Conservation (phyloP, 768 basidiomycete species). For the Pulveroboletus sp. region DNA sequence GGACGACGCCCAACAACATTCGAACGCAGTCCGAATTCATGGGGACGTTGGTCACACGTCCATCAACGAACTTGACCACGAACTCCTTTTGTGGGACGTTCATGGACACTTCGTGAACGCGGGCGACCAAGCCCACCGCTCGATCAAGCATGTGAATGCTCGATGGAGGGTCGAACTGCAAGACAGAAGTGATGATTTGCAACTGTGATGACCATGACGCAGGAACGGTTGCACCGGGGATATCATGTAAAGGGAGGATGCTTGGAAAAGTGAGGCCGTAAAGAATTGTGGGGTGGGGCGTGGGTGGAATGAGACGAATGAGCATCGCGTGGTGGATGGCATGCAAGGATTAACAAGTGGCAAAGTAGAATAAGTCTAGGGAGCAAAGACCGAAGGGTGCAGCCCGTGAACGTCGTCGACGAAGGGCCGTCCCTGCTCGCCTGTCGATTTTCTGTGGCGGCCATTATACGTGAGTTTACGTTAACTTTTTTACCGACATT, state of each 20-base stretch:
- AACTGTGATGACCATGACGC: constrained; percentile 53
- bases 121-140: constrained; percentile 50
- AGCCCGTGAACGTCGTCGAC: constrained; percentile 24
- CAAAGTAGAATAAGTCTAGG: constrained; percentile 24
- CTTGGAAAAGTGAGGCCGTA: constrained; percentile 52
- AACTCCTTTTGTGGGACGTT: constrained; percentile 48
- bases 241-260: constrained; percentile 33
- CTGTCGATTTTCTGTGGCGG: constrained; percentile 28
- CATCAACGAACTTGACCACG: constrained; percentile 56
- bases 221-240: constrained; percentile 39
- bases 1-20: constrained; percentile 47
- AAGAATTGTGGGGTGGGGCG: constrained; percentile 50
- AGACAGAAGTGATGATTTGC: constrained; percentile 42
- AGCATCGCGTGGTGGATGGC: constrained; percentile 44
- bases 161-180: constrained; percentile 50
- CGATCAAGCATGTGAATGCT: constrained; percentile 58
- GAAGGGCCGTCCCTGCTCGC: constrained; percentile 14
- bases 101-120: constrained; percentile 59
- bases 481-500: constrained; percentile 17
- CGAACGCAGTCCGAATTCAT: constrained; percentile 39
- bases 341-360: constrained; percentile 23
- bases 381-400: constrained; percentile 4
- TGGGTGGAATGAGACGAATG: constrained; percentile 48
- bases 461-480: constrained; percentile 34
- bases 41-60: constrained; percentile 46